Base-by-base conservation (phyloP, 257 asterid genomes). In the Craterostigma plantagineum region DNA sequence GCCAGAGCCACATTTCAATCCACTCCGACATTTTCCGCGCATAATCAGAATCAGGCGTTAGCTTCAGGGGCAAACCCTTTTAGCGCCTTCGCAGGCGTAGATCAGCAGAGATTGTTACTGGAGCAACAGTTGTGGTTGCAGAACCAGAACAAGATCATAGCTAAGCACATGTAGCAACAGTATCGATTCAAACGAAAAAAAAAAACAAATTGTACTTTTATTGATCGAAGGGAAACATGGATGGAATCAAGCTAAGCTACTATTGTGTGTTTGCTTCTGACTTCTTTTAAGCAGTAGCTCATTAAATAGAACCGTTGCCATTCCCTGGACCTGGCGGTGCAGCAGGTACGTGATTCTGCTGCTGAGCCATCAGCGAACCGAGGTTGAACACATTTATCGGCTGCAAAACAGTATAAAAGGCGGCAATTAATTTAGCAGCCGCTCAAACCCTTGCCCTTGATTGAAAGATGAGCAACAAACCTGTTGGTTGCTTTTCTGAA, bases 41-140 rank as follows among this genome's bases (percentile, higher is more conserved):
- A 56, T 17, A 47, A 49, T 35, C 36, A 49, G 7, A 45, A 44
- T 16, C 37, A 45, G 13, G 38, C 35, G 9, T n/a, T n/a, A 17
- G 34, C 18, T n/a, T n/a, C n/a, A n/a, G 67, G 48, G 55, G 56
- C 49, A 7, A 78, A 73, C 51, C 78, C 76, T 0, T 73, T 69
- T 38, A 65, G 53, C 9, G 45, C 42, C 14, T 43, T 43, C 12
- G 47, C 43, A 9, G 48, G 47, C 34, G 27, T n/a, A 48, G 58
- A 58, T 59, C 62, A 59, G 14, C 52, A 53, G 13, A 64, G 61
- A 40, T 45, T 57, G 38, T 12, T 48, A 30, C 65, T 37, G 0
- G 67, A 73, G 50, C 77, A 68, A 40, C 75, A 65, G 16, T 14
- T 63, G 49, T 69, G 82, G 82, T 52, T 69, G 51, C 75, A 66